Evolutionary conservation across 2,329 filamentous ascomycete genomes (phyloP), one percentile per base, ranked within the genome.

Genomic region (Penicillium frequentans): DNA sequence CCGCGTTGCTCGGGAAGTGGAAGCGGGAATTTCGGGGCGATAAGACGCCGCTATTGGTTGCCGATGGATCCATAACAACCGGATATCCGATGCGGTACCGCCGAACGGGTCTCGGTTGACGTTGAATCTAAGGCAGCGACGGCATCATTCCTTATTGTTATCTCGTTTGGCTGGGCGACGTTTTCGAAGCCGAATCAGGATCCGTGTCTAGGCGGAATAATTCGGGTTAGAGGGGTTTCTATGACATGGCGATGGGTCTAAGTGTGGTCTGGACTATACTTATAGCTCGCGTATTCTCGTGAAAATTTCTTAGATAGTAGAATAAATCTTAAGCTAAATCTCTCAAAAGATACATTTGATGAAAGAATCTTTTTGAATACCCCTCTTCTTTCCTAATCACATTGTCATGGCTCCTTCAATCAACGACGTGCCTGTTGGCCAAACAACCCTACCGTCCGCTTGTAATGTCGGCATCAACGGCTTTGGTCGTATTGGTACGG

Each of bases 401-500:
- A 33, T 19, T 45, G 24, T 16, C 48, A 65, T 66, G 64, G 63
- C 64, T 45, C 64, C 64, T 43, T 66, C 64, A 7, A 63, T 69
- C 56, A 62, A 64, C 52, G 64, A 68, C 24, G 58, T 62, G 46
- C 52, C 62, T 24, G 51, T 63, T 33, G 49, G 46, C 46, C 58
- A 49, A 24, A 37, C 59, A n/a, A 33, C 57, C 21, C 35, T 50
- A 4, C 31, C 55, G 14, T 56, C 62, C 9, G 54, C 57, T 24
- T 69, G 66, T 79, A 88, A 92, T 86, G 89, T 93, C 75, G 90
- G 90, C 77, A 96, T 95, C 87, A 96, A 96, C 86, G 91, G 92
- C 77, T 96, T 96, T 84, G 92, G 92, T 81, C 91, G 92, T 79
- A 96, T 96, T 80, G 92, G 68, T 70, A 46, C 13, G 58, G 58